Conservation (phyloP, 495 filamentous ascomycete species). For the Talaromyces ruber region DNA sequence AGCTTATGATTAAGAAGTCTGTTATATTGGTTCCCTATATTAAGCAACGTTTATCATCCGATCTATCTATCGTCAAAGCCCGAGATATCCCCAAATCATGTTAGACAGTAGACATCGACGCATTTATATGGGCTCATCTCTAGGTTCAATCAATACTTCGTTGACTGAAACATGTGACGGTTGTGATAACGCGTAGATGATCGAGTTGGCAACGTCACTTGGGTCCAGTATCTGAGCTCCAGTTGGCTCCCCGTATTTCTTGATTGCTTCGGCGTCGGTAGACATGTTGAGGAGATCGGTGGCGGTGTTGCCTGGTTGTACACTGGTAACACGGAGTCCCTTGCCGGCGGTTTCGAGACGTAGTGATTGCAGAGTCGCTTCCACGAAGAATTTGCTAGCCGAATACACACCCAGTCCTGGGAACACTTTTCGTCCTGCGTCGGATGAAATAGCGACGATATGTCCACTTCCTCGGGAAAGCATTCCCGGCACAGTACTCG, state of each 20-base stretch:
- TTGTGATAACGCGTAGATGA: slow-evolving; percentile 56
- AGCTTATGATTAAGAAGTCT: not conserved
- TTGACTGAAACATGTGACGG: slow-evolving; percentile 61
- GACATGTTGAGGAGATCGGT: slow-evolving; percentile 57
- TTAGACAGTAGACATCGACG: not conserved
- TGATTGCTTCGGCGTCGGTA: slow-evolving; percentile 56
- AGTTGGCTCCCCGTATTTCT: slow-evolving; percentile 59
- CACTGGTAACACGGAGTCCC: slow-evolving; percentile 53
- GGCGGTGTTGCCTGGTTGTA: slow-evolving; percentile 60
- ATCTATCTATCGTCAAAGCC: not conserved
- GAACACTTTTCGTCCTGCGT: slow-evolving; percentile 63
- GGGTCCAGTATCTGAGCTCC: slow-evolving; percentile 56
- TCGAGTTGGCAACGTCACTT: slow-evolving; percentile 54
- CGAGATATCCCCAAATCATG: not conserved
- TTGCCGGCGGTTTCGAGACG: slow-evolving; percentile 58
- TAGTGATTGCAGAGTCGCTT: slow-evolving; percentile 57
- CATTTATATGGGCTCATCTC: slow-evolving; percentile 57
- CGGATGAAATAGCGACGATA: slow-evolving; percentile 62
- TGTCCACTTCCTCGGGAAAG: slow-evolving; percentile 50
- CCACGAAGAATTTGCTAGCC: slow-evolving; percentile 66
- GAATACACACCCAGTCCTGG: slow-evolving; percentile 66
- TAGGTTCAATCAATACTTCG: slow-evolving; percentile 62
- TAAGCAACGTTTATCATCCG: not conserved
- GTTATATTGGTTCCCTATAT: not conserved
- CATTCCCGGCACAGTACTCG: slow-evolving; percentile 53